These are phyloP conservation scores for Beauveria rudraprayagi DNA, from an alignment of 2,329 filamentous ascomycete genomes.

Conservation along the genomic window DNA sequence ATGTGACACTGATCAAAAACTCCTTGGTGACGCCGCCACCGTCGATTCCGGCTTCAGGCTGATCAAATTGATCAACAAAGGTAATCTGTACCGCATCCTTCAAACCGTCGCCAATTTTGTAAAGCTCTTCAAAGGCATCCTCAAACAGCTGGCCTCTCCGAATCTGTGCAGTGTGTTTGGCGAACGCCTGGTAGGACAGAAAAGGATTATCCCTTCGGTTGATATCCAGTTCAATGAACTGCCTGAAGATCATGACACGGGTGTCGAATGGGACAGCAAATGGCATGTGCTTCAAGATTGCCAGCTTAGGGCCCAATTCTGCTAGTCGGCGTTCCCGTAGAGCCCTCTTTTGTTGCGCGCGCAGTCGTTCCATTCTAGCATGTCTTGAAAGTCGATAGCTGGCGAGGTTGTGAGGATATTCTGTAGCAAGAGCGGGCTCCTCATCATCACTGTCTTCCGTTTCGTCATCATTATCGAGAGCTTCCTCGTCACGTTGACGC, in stretches of 20 bases:
- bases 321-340: conserved; percentile 66
- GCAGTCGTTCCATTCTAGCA: conserved; percentile 54
- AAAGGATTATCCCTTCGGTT: conserved; percentile 17
- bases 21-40: conserved; percentile 97
- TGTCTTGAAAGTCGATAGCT: conserved; percentile 55
- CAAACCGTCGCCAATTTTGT: conserved; percentile 67
- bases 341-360: conserved; percentile 55
- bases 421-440: conserved; percentile 20
- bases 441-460: conserved; percentile 22
- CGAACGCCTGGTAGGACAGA: conserved; percentile 26
- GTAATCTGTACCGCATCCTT: conserved; percentile 97
- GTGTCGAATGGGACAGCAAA: conserved; percentile 93
- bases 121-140: conserved; percentile 81
- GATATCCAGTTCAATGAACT: conserved; percentile 76
- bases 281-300: conserved; percentile 91
- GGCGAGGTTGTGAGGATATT: conserved; percentile 30
- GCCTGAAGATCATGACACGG: conserved; percentile 82
- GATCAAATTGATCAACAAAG: conserved; percentile 85
- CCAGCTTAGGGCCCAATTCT: conserved; percentile 74
- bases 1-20: conserved; percentile 82
- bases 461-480: conserved; percentile 29
- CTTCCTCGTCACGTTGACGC: conserved; percentile 51
- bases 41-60: conserved; percentile 86
- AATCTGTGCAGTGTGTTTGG: conserved; percentile 70
- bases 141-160: conserved; percentile 71